Evolutionary conservation across 2,329 filamentous ascomycete species (phyloP).

Genomic region (Arthrinium phaeospermum): DNA sequence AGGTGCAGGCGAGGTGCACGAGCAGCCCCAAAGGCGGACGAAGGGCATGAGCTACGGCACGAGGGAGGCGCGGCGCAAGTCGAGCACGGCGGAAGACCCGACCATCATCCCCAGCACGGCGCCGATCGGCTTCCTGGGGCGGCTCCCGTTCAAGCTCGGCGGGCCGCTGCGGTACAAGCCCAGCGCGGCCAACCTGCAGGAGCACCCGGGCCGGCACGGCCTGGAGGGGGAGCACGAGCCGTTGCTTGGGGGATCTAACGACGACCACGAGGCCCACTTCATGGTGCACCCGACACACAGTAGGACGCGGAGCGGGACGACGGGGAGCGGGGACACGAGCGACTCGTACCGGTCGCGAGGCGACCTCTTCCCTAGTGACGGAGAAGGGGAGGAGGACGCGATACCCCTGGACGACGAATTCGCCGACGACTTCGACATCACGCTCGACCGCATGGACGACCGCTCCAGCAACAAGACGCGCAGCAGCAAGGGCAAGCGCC

Average conservation of each 20-base stretch:
- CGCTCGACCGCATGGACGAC: slow-evolving; percentile 78
- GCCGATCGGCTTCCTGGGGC: slow-evolving; percentile 82
- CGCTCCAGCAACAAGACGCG: slow-evolving; percentile 70
- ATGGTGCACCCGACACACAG: slow-evolving; percentile 40
- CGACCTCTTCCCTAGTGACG: slow-evolving; percentile 89
- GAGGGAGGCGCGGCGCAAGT: slow-evolving; percentile 57
- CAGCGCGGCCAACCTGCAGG: slow-evolving; percentile 87
- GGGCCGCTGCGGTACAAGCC: slow-evolving; percentile 86
- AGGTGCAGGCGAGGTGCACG: slow-evolving; percentile 63
- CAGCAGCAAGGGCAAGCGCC: slow-evolving; percentile 64
- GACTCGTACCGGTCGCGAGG: slow-evolving; percentile 88
- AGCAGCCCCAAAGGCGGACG: slow-evolving; percentile 51
- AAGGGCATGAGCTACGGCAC: slow-evolving; percentile 91
- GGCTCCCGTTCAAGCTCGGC: slow-evolving; percentile 84
- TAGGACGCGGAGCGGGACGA: slow-evolving; percentile 77
- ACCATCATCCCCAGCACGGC: slow-evolving; percentile 90
- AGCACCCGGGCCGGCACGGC: slow-evolving; percentile 70
- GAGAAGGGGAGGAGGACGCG: slow-evolving; percentile 86
- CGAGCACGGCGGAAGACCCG: slow-evolving; percentile 69
- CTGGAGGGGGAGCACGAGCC: slow-evolving; percentile 68
- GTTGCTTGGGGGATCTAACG: slow-evolving; percentile 54
- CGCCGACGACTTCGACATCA: slow-evolving; percentile 81
- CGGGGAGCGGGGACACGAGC: slow-evolving; percentile 78
- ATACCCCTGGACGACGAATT: slow-evolving; percentile 90
- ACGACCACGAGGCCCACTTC: slow-evolving; percentile 25